phyloP scores from a whole-genome alignment of 345 rosid species.

The Ricinus communis region DNA sequence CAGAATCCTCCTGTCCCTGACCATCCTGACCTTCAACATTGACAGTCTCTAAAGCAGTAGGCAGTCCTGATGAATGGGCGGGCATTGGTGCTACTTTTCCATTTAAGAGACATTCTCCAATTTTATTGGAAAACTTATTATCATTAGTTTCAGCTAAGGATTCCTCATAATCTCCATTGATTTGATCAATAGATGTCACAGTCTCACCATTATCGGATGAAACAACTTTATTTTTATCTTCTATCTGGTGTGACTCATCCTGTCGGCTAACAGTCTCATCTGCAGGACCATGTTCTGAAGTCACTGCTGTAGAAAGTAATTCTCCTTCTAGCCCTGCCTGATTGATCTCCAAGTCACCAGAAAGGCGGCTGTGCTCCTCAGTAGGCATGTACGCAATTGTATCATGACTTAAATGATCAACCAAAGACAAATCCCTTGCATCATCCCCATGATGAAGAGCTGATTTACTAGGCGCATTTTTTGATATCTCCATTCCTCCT shows the following conservation, averaged over 20 bases:
- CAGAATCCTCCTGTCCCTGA: slow-evolving; percentile 31
- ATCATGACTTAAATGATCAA: slow-evolving; percentile 32
- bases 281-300: slow-evolving; percentile 32
- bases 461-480: slow-evolving; percentile 32
- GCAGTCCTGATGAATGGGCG: slow-evolving; percentile 33
- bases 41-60: slow-evolving; percentile 27
- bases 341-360: slow-evolving; percentile 32
- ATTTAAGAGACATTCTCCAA: slow-evolving; percentile 22
- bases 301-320: slow-evolving; percentile 23
- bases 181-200: slow-evolving; percentile 22
- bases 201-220: slow-evolving; percentile 12
- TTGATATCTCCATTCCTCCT: slow-evolving; percentile 32
- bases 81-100: slow-evolving; percentile 24
- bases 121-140: slow-evolving; percentile 23
- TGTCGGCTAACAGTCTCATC: slow-evolving; percentile 30
- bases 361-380: slow-evolving; percentile 31
- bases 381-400: slow-evolving; percentile 24
- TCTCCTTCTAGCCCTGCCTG: slow-evolving; percentile 26
- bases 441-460: slow-evolving; percentile 32
- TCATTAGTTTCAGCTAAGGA: slow-evolving; percentile 28
- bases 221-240: slow-evolving; percentile 30
- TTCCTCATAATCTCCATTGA: slow-evolving; percentile 21
- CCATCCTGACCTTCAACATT: slow-evolving; percentile 40
- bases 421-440: slow-evolving; percentile 29
- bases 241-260: slow-evolving; percentile 39